Conservation (phyloP, 2,329 filamentous ascomycete genomes). For the Tolypocladium endophyticum region DNA sequence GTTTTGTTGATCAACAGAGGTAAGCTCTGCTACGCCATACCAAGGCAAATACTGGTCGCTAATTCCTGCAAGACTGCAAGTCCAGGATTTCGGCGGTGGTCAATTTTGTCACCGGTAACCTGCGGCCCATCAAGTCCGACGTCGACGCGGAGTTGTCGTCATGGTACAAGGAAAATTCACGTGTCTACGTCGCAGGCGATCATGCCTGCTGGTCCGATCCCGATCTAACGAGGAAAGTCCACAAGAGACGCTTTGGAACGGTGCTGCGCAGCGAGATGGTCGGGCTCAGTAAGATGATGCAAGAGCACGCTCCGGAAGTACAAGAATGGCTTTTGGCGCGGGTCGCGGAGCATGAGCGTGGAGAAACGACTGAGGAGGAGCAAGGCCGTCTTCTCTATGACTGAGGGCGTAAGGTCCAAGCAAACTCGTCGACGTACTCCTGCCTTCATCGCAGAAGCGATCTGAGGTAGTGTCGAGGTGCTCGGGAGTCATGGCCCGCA, state of each 20-base stretch:
- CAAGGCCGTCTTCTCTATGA: constrained; percentile 10
- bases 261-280: constrained; percentile 40
- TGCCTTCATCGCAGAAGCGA: background rate
- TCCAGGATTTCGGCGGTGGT: constrained; percentile 60
- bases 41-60: background rate
- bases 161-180: constrained; percentile 79
- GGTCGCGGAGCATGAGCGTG: constrained; percentile 20
- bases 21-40: constrained; percentile 23
- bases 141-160: constrained; percentile 58
- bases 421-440: background rate
- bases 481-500: background rate
- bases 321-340: constrained; percentile 39
- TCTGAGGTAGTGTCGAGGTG: background rate
- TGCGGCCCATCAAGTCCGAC: constrained; percentile 72
- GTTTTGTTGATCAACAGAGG: constrained; percentile 69
- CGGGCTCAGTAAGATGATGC: constrained; percentile 47
- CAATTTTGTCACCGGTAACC: constrained; percentile 68
- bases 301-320: constrained; percentile 39
- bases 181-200: constrained; percentile 63
- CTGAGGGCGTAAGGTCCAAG: too few species aligned
- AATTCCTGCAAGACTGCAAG: constrained; percentile 44
- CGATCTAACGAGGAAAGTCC: constrained; percentile 47
- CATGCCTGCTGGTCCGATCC: constrained; percentile 67
- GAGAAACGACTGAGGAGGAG: constrained; percentile 41
- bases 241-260: constrained; percentile 49